Base-by-base conservation (phyloP, 768 basidiomycete genomes). In the Tricholomella constricta region DNA sequence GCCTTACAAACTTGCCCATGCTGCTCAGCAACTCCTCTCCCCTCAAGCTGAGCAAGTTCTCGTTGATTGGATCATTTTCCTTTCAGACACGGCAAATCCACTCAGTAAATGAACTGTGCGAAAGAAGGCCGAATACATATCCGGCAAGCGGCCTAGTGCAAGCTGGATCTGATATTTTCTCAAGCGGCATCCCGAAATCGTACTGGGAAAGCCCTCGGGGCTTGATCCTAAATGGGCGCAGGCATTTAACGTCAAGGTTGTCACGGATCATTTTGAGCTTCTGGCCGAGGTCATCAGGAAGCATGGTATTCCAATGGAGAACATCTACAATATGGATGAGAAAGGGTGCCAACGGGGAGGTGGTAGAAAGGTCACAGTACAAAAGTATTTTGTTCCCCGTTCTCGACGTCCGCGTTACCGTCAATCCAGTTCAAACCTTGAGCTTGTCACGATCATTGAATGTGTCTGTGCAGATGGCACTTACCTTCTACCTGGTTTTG, bases 391-490 rank as follows among this genome's bases (percentile, higher is more conserved):
- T 34, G 62, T 65, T 43, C 29, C 45, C 1, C 20, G 57, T 0
- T 20, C 49, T 1, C 38, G 57, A 2, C 51, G 45, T 1, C 26
- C 59, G 3, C 32, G 48, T 2, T 70, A 71, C 51, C 43, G 62
- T 7, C 51, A 63, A 3, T 31, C 52, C 8, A 70, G 66, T 52
- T 70, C 62, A n/a, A 72, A 75, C 34, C 65, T 75, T 0, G 67
- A 79, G 52, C 69, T 77, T 0, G 64, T 75, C 9, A 78, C 74
- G 0, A 58, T 79, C 20, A 64, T 79, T 44, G 73, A 77, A 49
- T 70, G 67, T 60, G 56, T 74, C 7, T 69, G 64, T 37, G 72
- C 74, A 6, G 72, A 73, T 63, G 76, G 76, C 0, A 59, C 46
- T 4, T 51, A 48, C 8, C 37, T 74, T 11, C 17, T 35, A 9